phyloP scores from a whole-genome alignment of 805 yeast species.

The Lipomyces orientalis region DNA sequence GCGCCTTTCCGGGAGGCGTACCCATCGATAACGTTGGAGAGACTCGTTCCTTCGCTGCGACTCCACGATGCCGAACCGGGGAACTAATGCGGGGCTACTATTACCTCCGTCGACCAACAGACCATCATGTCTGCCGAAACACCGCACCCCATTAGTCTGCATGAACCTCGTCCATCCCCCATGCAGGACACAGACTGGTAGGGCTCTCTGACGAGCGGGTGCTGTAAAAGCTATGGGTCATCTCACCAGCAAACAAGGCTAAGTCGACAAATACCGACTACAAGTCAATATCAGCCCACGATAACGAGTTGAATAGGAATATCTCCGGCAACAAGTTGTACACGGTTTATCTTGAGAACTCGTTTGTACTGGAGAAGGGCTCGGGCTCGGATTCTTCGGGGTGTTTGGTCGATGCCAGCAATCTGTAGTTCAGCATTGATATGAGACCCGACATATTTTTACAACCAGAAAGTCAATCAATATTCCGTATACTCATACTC shows the following conservation, averaged over 20 bases:
- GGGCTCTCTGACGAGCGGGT: background rate
- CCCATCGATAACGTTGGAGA: too few relatives aligned
- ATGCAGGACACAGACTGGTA: background rate
- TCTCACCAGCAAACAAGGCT: conserved; percentile 2
- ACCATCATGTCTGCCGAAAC: background rate
- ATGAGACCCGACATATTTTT: background rate
- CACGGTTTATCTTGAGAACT: too few relatives aligned
- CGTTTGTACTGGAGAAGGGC: too few relatives aligned
- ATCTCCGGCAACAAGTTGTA: too few relatives aligned
- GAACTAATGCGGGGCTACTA: background rate
- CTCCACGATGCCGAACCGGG: background rate
- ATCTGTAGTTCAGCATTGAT: background rate
- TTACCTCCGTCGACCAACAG: background rate
- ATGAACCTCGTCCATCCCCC: background rate
- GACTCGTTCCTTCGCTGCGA: background rate
- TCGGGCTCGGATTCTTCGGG: background rate
- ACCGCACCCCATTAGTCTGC: background rate
- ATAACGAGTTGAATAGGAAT: background rate
- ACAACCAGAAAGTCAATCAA: background rate
- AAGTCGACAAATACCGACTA: background rate
- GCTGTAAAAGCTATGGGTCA: background rate
- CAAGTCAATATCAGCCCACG: background rate
- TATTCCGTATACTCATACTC: too few relatives aligned
- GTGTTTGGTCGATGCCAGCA: background rate
- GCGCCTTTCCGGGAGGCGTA: background rate